These are phyloP conservation scores for Wallacemonas sp. DNA, from an alignment of 208 protist genomes.

Conservation along the genomic window DNA sequence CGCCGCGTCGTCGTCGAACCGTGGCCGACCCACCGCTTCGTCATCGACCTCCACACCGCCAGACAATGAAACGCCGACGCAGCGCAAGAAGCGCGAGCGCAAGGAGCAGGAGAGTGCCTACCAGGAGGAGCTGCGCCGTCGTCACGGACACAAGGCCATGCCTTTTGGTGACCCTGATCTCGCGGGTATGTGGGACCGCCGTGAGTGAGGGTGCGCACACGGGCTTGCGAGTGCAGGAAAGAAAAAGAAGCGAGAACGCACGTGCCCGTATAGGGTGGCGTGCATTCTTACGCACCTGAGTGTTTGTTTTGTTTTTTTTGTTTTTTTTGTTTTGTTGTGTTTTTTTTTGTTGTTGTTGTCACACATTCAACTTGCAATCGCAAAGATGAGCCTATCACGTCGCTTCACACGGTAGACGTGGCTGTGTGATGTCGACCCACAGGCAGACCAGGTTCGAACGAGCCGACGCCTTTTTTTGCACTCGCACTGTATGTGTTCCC, in stretches of 20 bases:
- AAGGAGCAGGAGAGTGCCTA: conserved; percentile 71
- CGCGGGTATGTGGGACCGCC: conserved; percentile 61
- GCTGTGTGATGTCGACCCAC: too few relatives aligned
- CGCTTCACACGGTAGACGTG: too few relatives aligned
- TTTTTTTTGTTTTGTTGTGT: conserved; percentile 14
- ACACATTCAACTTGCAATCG: too few relatives aligned
- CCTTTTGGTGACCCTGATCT: conserved; percentile 81
- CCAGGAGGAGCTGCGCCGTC: conserved; percentile 71
- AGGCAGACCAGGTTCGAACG: too few relatives aligned
- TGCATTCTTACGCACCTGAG: too few relatives aligned
- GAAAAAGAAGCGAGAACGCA: not conserved
- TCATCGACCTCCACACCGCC: conserved; percentile 16
- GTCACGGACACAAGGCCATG: conserved; percentile 67
- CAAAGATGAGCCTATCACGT: too few relatives aligned
- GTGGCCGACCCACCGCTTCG: too few relatives aligned
- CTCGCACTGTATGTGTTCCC: too few relatives aligned
- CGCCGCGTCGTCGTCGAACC: too few relatives aligned
- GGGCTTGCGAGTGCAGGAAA: not conserved
- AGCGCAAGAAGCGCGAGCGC: conserved; percentile 60
- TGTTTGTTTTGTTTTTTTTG: conserved; percentile 7
- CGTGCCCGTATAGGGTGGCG: too few relatives aligned
- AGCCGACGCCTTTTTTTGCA: too few relatives aligned
- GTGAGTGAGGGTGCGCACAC: conserved; percentile 30
- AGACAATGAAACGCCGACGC: conserved; percentile 26
- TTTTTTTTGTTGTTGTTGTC: too few relatives aligned